These are phyloP conservation scores for Paecilomyces sp. DNA, from an alignment of 2,329 filamentous ascomycete species.

Conservation along the genomic window DNA sequence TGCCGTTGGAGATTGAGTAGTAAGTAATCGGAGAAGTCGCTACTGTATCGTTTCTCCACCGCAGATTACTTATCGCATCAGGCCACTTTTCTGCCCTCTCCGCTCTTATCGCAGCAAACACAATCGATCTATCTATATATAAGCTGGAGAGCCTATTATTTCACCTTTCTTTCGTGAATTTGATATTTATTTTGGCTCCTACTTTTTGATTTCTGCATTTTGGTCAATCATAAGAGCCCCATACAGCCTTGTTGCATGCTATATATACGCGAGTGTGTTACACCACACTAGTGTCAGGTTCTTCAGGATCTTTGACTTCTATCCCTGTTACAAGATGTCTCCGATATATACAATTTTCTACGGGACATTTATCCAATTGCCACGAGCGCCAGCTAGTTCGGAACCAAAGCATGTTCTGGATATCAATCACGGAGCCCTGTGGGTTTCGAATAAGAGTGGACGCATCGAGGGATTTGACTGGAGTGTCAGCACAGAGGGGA, in stretches of 20 bases:
- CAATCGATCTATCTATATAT: neutral
- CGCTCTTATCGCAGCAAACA: neutral
- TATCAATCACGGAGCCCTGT: constrained; percentile 43
- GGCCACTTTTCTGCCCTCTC: neutral
- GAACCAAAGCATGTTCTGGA: constrained; percentile 45
- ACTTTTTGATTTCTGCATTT: neutral
- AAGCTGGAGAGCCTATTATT: neutral
- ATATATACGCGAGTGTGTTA: neutral
- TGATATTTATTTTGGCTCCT: neutral
- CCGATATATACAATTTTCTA: constrained; percentile 42
- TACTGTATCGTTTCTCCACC: neutral
- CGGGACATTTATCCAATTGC: constrained; percentile 56
- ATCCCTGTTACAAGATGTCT: constrained; percentile 1
- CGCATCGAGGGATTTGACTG: constrained; percentile 28
- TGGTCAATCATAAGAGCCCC: neutral
- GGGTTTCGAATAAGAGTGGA: constrained; percentile 26
- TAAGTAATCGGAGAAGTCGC: neutral
- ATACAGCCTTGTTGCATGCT: neutral
- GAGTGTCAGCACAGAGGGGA: constrained; percentile 17
- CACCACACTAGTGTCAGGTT: neutral
- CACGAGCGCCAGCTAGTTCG: constrained; percentile 37
- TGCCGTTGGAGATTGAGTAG: neutral
- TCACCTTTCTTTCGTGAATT: neutral
- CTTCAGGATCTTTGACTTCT: neutral
- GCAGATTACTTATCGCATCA: neutral